Evolutionary conservation across 805 yeast species (phyloP).

Genomic region (Saccharomycopsis schoenii): DNA sequence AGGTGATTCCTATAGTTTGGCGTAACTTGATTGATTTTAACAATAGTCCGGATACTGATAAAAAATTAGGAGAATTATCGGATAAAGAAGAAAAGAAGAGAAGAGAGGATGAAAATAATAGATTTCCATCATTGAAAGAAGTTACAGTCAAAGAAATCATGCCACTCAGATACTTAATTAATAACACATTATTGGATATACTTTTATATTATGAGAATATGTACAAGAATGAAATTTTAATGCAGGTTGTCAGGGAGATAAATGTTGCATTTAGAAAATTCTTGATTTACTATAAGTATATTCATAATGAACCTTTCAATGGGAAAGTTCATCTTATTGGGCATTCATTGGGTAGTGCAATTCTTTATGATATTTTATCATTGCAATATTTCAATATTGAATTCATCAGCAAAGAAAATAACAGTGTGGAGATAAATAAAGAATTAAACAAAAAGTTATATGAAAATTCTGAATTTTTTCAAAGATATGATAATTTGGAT

Average conservation of each 20-base stretch:
- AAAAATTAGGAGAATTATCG: slow-evolving; percentile 29
- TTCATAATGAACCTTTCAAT: slow-evolving; percentile 53
- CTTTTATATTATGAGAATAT: slow-evolving; percentile 67
- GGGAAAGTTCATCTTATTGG: slow-evolving; percentile 81
- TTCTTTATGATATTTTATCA: slow-evolving; percentile 64
- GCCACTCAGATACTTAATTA: slow-evolving; percentile 67
- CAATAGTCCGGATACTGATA: slow-evolving; percentile 29
- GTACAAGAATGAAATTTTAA: slow-evolving; percentile 52
- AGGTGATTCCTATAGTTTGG: slow-evolving; percentile 89
- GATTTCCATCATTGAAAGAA: slow-evolving; percentile 56
- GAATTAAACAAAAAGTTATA: neutral
- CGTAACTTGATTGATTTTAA: slow-evolving; percentile 64
- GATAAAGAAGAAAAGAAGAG: slow-evolving; percentile 17
- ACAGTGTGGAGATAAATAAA: neutral
- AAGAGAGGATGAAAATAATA: slow-evolving; percentile 25
- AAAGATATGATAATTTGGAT: neutral
- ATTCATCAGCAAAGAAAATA: neutral
- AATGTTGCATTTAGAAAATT: slow-evolving; percentile 54
- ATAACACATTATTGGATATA: slow-evolving; percentile 81
- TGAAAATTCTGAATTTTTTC: neutral
- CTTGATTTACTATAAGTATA: slow-evolving; percentile 28
- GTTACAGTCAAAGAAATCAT: slow-evolving; percentile 71
- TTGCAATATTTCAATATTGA: slow-evolving; percentile 26
- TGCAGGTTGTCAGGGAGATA: slow-evolving; percentile 51
- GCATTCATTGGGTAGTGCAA: slow-evolving; percentile 87